These are phyloP conservation scores for Phytopythium aichiense DNA, from an alignment of 352 stramenopile genomes.

Conservation along the genomic window DNA sequence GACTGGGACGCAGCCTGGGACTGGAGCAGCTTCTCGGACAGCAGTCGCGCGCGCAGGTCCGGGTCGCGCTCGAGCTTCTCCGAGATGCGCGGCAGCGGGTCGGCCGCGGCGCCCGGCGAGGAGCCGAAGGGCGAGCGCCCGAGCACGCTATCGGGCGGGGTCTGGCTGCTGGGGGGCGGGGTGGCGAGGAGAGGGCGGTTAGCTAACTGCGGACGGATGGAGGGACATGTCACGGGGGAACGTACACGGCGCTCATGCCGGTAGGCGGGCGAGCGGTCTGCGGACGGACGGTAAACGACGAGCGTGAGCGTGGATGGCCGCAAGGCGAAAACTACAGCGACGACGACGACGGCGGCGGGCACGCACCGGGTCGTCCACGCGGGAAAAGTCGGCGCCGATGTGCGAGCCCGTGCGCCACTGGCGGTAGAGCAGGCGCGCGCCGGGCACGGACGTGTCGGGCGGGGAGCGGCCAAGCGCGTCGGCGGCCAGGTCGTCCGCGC, in stretches of 20 bases:
- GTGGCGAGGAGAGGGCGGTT: too few relatives aligned
- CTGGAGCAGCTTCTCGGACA: slow-evolving; percentile 57
- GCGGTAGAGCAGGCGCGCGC: slow-evolving; percentile 71
- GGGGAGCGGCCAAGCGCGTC: slow-evolving; percentile 38
- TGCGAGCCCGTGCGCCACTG: slow-evolving; percentile 72
- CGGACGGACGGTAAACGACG: not conserved
- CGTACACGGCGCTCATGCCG: slow-evolving; percentile 62
- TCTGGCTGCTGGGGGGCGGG: slow-evolving; percentile 15
- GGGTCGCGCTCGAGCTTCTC: slow-evolving; percentile 60
- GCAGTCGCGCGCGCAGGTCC: slow-evolving; percentile 45
- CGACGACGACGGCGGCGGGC: too few relatives aligned
- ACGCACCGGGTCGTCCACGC: slow-evolving; percentile 11
- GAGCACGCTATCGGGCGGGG: slow-evolving; percentile 25
- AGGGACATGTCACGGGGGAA: not conserved
- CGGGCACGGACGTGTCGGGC: slow-evolving; percentile 45
- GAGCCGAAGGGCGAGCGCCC: slow-evolving; percentile 25
- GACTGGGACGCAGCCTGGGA: not conserved
- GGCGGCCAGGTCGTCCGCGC: slow-evolving; percentile 57
- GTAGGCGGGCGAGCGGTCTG: slow-evolving; percentile 1
- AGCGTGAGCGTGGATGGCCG: too few relatives aligned
- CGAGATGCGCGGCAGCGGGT: slow-evolving; percentile 52
- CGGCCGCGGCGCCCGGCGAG: slow-evolving; percentile 34
- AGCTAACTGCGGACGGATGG: not conserved
- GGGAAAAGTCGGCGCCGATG: slow-evolving; percentile 30
- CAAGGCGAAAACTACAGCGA: too few relatives aligned